Evolutionary conservation across 148 eudicot species (phyloP), one percentile per base, ranked within the genome.

Genomic region (Nepenthes gracilis): DNA sequence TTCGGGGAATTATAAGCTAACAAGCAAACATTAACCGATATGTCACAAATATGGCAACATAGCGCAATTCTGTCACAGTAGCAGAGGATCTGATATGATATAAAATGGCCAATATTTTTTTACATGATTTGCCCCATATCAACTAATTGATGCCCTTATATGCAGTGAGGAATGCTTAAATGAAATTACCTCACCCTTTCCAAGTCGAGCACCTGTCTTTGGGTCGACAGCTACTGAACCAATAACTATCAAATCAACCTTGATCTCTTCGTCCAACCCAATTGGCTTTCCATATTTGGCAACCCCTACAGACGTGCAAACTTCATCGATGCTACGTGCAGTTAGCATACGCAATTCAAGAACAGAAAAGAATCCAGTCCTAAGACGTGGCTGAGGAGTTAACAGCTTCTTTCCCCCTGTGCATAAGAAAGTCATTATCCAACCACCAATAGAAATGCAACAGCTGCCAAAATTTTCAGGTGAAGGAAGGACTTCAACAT

Each of bases 151-250:
- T 40, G 23, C 45, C 45, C 45, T 40, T 40, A 4, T 40, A 40
- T 40, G 45, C 45, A 40, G 36, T 33, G 59, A 8, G 54, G 4
- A 1, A 38, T 33, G 43, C 48, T 2, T 4, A 45, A 37, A 45
- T 13, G 37, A 59, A 61, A 62, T 57, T 85, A 91, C 97, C 97
- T 91, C 97, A 68, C 96, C 97, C 90, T 91, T 91, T 72, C 97
- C 97, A 61, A 91, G 86, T 57, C 97, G 79, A 58, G 97, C 97
- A 65, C 97, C 97, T 0, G 96, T 91, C 48, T 74, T 83, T 33
- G 97, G 90, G 60, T 91, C 86, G 52, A 91, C 90, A 69, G 96
- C 97, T 43, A 91, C 96, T 58, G 97, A 91, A 47, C 97, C 97
- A 47, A 91, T 78, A 57, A 91, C 84, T 58, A 91, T 91, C 43